A percentile compares a stretch with the other conserved stretches of the same genome.
phyloP scores from a whole-genome alignment of 169 alveolate species.

The Plasmodium billcollinsi region DNA sequence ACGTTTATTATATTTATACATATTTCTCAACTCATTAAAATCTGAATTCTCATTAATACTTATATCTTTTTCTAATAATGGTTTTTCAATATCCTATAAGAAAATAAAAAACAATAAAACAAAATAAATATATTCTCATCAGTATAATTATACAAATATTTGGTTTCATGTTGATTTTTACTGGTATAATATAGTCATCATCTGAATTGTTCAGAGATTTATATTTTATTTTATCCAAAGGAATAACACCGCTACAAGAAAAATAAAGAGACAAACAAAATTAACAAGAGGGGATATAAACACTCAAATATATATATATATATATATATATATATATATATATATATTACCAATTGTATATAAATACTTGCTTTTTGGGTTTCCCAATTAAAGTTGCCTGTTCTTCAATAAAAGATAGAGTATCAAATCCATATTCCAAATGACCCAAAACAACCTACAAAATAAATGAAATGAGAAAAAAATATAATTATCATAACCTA shows the following conservation, averaged over 20 bases:
- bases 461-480: neutral
- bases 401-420: conserved; percentile 83
- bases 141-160: neutral
- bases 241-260: conserved; percentile 46
- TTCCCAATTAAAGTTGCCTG: conserved; percentile 87
- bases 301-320: neutral
- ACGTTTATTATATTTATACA: conserved; percentile 54
- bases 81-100: conserved; percentile 63
- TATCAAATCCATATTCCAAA: conserved; percentile 87
- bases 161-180: neutral
- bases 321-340: neutral
- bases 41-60: conserved; percentile 66
- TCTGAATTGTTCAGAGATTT: conserved; percentile 31
- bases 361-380: conserved; percentile 84
- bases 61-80: conserved; percentile 48
- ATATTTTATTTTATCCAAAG: conserved; percentile 57
- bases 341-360: conserved; percentile 84
- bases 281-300: neutral
- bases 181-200: conserved; percentile 75
- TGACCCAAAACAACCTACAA: conserved; percentile 90
- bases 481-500: neutral
- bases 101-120: neutral
- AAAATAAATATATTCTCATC: neutral
- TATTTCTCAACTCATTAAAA: conserved; percentile 34
- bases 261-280: neutral